Evolutionary conservation across 257 asterid species (phyloP).

Genomic region (Coffea eugenioides): DNA sequence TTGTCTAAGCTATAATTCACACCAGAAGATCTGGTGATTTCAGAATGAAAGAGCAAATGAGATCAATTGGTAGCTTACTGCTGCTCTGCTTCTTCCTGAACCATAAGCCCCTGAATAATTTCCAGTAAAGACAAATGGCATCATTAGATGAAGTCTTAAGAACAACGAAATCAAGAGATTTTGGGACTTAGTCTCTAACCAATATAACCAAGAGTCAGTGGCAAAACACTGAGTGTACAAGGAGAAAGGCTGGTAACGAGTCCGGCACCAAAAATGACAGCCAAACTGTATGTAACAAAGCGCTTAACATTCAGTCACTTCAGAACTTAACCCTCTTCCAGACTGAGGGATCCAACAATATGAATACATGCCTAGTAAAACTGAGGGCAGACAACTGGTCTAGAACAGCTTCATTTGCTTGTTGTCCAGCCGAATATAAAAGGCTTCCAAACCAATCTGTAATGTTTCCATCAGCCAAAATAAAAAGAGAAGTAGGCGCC

Average conservation of each 20-base stretch:
- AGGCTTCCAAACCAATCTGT: constrained; percentile 77
- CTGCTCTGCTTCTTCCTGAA: constrained; percentile 78
- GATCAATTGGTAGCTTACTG: constrained; percentile 42
- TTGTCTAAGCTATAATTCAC: not conserved
- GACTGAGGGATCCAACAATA: not conserved
- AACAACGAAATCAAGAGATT: constrained; percentile 20
- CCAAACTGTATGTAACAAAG: constrained; percentile 57
- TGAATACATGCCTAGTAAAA: constrained; percentile 62
- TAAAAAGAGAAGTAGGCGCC: constrained; percentile 42
- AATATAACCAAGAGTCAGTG: constrained; percentile 95
- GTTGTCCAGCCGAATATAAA: constrained; percentile 73
- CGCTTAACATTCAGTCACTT: not conserved
- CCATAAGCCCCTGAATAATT: constrained; percentile 74
- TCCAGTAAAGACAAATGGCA: constrained; percentile 15
- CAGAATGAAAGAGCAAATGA: not conserved
- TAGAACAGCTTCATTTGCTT: constrained; percentile 91
- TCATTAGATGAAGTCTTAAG: constrained; percentile 1
- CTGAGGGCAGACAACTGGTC: constrained; percentile 80
- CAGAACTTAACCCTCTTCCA: not conserved
- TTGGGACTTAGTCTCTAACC: constrained; percentile 41
- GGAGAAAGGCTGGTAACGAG: constrained; percentile 99
- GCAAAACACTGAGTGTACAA: constrained; percentile 93
- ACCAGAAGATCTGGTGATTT: not conserved
- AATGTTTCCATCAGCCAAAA: constrained; percentile 68
- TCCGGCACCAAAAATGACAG: constrained; percentile 94